Conservation (phyloP, 1,139 yeast genomes). For the Pichiaceae sp. region DNA sequence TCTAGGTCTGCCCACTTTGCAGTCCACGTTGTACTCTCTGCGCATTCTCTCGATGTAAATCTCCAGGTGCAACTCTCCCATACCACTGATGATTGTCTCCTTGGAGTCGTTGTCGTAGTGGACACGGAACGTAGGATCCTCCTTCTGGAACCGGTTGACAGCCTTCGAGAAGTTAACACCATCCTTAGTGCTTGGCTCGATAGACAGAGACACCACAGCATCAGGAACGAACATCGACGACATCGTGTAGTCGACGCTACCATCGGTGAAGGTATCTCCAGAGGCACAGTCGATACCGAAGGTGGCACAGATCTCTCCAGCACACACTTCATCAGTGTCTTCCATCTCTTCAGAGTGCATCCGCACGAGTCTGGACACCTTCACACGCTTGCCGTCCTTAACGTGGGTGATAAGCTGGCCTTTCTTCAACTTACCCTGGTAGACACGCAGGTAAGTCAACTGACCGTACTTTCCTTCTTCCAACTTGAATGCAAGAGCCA, state of each 20-base stretch:
- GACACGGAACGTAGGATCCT: constrained; percentile 97
- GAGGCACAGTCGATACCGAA: constrained; percentile 99
- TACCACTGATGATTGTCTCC: constrained; percentile 94
- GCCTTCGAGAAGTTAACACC: constrained; percentile 91
- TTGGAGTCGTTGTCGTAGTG: constrained; percentile 85
- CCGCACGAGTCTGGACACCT: constrained; percentile 91
- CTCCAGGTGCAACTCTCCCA: constrained; percentile 97
- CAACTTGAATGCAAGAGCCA: constrained; percentile 93
- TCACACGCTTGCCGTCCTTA: constrained; percentile 87
- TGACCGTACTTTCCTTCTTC: constrained; percentile 99
- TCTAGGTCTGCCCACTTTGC: constrained; percentile 95
- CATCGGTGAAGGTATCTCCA: constrained; percentile 94
- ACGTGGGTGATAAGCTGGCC: constrained; percentile 86
- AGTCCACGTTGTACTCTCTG: constrained; percentile 94
- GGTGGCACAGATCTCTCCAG: constrained; percentile 99
- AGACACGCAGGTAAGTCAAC: constrained; percentile 90
- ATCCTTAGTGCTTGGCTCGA: constrained; percentile 83
- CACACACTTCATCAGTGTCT: constrained; percentile 90
- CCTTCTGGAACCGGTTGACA: constrained; percentile 93
- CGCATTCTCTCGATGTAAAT: constrained; percentile 96
- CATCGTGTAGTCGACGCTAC: constrained; percentile 75
- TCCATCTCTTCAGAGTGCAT: constrained; percentile 99
- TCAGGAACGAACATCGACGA: constrained; percentile 98
- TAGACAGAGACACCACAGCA: constrained; percentile 90
- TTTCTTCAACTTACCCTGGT: constrained; percentile 90